Base-by-base conservation (phyloP, 176 grass and related monocot species). In the Cymbopogon citratus region DNA sequence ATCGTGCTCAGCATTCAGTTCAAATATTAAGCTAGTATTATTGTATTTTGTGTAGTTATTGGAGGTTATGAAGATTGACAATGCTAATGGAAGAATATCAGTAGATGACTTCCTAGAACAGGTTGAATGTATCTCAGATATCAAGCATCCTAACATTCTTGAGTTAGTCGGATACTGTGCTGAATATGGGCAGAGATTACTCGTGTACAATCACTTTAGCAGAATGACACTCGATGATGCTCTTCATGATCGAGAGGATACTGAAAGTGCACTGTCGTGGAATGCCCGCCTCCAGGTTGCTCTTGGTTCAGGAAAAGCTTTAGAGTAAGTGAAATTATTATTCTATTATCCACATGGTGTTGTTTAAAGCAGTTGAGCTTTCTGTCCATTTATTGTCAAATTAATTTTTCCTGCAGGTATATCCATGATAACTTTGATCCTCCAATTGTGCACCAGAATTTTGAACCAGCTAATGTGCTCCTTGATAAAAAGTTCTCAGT, bases 41-140 rank as follows among this genome's bases (percentile, higher is more conserved):
- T 74, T 40, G 6, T 75, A 8, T 86, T 82, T 69, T 80, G 33
- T 90, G 77, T 69, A 99, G 97, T 89, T 93, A 15, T 66, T 99
- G 83, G 97, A 99, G 82, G 91, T 99, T 45, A 75, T 94, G 91
- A 99, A 99, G 83, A 67, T 99, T 75, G 91, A 99, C 74, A 96
- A 92, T 66, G n/a, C 74, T 41, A 94, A 92, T 36, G 92, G 91
- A 80, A 89, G 70, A 87, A 93, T 99, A 38, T 77, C 93, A 29
- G 87, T 93, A 12, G 93, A 93, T 79, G 87, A 92, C 66, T 96
- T 99, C 87, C 81, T 89, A 60, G 89, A 92, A 65, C 31, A 90
- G 68, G 87, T 94, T 63, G 5, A 40, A 8, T 84, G 33, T 69
- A 79, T 99, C 59, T 96, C 91, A 66, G 70, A 91, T 61, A 85